Base-by-base conservation (phyloP, 495 filamentous ascomycete species). In the Penicillium angulare region DNA sequence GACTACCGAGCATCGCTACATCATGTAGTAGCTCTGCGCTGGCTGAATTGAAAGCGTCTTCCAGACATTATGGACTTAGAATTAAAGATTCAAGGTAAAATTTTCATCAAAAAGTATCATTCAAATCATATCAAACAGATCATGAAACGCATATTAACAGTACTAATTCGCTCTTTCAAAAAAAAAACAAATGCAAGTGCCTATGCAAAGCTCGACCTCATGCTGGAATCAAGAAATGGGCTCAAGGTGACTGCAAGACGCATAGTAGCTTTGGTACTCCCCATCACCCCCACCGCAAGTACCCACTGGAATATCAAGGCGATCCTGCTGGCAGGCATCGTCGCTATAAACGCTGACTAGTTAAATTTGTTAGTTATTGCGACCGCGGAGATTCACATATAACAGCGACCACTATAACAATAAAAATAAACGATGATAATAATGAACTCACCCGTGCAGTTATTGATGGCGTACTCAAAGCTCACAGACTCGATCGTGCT, bases 1-100 rank as follows among this genome's bases (percentile, higher is more conserved):
- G 55, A 79, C 71, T 9, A 81, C 72, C 13, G 62, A 79, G 49
- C 86, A 89, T 74, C 66, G 68, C 43, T 87, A 86, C 65, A 71
- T 83, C 49, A 69, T 67, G n/a, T n/a, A n/a, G n/a, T n/a, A n/a
- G n/a, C n/a, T n/a, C n/a, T n/a, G n/a, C n/a, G n/a, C n/a, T 34
- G 69, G 21, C 2, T 13, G 15, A 21, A 17, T 15, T 22, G 15
- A 23, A 6, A 13, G 7, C 7, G 5, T 8, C 0, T 38, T 18
- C n/a, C n/a, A n/a, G n/a, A n/a, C n/a, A n/a, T n/a, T n/a, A n/a
- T n/a, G n/a, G n/a, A n/a, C n/a, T n/a, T n/a, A n/a, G n/a, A n/a
- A n/a, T n/a, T n/a, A n/a, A n/a, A n/a, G n/a, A n/a, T n/a, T n/a
- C n/a, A n/a, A n/a, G n/a, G n/a, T n/a, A n/a, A n/a, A n/a, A n/a